Evolutionary conservation across 805 yeast genomes (phyloP).

Genomic region (Metschnikowia arizonensis): DNA sequence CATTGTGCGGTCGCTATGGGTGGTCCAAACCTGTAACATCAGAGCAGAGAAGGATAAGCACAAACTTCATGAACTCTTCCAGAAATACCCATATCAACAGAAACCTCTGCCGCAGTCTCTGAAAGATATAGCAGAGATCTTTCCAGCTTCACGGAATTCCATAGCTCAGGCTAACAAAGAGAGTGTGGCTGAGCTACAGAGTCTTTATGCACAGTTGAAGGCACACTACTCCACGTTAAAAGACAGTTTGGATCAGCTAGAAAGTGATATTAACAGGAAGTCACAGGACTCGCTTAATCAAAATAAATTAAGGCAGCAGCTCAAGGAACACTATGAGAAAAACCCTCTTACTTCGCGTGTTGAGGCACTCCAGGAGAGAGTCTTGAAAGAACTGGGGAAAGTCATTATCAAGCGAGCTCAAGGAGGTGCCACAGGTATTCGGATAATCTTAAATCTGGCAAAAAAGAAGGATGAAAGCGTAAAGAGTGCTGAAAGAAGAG

Average conservation of each 20-base stretch:
- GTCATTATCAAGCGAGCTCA: slow-evolving; percentile 14
- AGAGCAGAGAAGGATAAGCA: slow-evolving; percentile 22
- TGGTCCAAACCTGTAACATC: slow-evolving; percentile 36
- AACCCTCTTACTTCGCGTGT: slow-evolving; percentile 36
- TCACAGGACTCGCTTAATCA: slow-evolving; percentile 8
- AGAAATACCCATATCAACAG: slow-evolving; percentile 4
- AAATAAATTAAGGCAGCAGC: slow-evolving; percentile 26
- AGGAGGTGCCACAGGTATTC: slow-evolving; percentile 13
- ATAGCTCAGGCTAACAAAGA: slow-evolving; percentile 11
- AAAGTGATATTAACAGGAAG: slow-evolving; percentile 13
- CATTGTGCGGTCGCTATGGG: slow-evolving; percentile 40
- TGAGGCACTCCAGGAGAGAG: slow-evolving; percentile 32
- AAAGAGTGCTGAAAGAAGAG: slow-evolving; percentile 1
- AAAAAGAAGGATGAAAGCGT: not conserved
- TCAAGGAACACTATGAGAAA: slow-evolving; percentile 31
- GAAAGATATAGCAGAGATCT: slow-evolving; percentile 3
- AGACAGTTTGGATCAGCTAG: slow-evolving; percentile 27
- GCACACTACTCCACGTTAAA: slow-evolving; percentile 26
- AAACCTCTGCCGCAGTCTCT: not conserved
- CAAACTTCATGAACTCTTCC: slow-evolving; percentile 19
- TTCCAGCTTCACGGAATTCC: slow-evolving; percentile 2
- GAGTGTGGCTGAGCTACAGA: slow-evolving; percentile 17
- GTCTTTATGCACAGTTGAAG: slow-evolving; percentile 27
- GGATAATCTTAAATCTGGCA: slow-evolving; percentile 15
- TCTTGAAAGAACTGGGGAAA: slow-evolving; percentile 13